Percentiles rank a stretch among this genome's conserved stretches.
Evolutionary conservation across 106 monocot species (phyloP).

Genomic region (Vanilla planifolia): DNA sequence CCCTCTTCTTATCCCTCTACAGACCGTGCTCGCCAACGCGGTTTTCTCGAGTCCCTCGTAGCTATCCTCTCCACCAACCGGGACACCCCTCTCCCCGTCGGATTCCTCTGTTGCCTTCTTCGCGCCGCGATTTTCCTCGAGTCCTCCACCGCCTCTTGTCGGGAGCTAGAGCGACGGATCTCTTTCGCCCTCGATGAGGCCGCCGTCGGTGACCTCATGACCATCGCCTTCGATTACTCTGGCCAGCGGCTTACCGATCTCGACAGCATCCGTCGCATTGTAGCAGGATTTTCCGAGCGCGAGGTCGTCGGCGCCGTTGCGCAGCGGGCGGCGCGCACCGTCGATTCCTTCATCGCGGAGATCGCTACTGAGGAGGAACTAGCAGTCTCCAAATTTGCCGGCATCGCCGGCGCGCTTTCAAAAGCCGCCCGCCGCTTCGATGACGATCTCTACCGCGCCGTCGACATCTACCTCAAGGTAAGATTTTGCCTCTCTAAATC

Average conservation of each 20-base stretch:
- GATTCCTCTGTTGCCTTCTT: constrained; percentile 72
- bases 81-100: constrained; percentile 31
- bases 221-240: constrained; percentile 36
- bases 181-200: constrained; percentile 44
- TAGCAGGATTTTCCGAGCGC: constrained; percentile 45
- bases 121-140: constrained; percentile 40
- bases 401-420: constrained; percentile 47
- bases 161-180: constrained; percentile 46
- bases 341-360: constrained; percentile 63
- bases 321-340: constrained; percentile 43
- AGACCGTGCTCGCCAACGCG: constrained; percentile 12
- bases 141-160: constrained; percentile 21
- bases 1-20: neutral
- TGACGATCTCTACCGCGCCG: constrained; percentile 78
- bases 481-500: neutral
- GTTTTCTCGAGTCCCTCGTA: constrained; percentile 37
- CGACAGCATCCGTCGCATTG: constrained; percentile 49
- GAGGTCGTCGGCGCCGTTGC: constrained; percentile 27
- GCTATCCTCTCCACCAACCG: constrained; percentile 22
- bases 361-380: constrained; percentile 68
- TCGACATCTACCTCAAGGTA: constrained; percentile 84
- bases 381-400: constrained; percentile 64
- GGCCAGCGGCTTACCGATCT: constrained; percentile 50
- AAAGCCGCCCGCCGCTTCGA: constrained; percentile 51
- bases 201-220: constrained; percentile 43